Percentiles rank a stretch among this genome's conserved stretches.
Conservation (phyloP, 208 protist species). For the Trypanosoma theileri region DNA sequence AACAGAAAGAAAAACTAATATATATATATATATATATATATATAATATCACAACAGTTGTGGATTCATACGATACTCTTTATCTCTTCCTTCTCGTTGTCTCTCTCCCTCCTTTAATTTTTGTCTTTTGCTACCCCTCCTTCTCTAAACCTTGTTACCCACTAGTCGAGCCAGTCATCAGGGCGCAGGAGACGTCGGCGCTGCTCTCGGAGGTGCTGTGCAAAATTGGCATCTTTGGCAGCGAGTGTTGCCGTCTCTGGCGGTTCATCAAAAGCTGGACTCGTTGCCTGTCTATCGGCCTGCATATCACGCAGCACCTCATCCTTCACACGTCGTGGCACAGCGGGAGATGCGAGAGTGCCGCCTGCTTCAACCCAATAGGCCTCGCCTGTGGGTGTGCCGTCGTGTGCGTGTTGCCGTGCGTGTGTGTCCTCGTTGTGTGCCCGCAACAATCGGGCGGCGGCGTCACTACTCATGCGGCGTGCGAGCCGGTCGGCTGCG, state of each 20-base stretch:
- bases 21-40: too few relatives aligned
- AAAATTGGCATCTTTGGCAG: constrained; percentile 41
- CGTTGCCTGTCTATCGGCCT: constrained; percentile 33
- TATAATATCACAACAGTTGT: too few relatives aligned
- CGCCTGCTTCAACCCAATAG: constrained; percentile 85
- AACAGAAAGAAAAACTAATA: too few relatives aligned
- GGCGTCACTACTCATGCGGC: constrained; percentile 53
- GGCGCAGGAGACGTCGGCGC: constrained; percentile 36
- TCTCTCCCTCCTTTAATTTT: neutral
- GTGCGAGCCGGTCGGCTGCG: constrained; percentile 41
- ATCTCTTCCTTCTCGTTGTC: neutral
- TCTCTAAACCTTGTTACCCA: neutral
- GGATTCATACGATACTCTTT: neutral
- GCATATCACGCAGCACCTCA: constrained; percentile 76
- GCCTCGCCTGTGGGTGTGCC: constrained; percentile 83
- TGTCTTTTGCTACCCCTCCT: too few relatives aligned
- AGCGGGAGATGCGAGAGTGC: constrained; percentile 52
- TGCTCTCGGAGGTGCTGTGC: constrained; percentile 59
- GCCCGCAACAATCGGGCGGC: constrained; percentile 53
- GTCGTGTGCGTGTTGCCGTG: constrained; percentile 64
- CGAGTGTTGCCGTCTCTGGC: constrained; percentile 34
- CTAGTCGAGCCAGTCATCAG: constrained; percentile 22
- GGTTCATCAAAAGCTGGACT: constrained; percentile 70
- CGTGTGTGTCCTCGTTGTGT: constrained; percentile 51
- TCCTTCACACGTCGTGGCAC: constrained; percentile 78